Evolutionary conservation across 768 basidiomycete genomes (phyloP), one percentile per base, ranked within the genome.

Genomic region (Mycena filopes): DNA sequence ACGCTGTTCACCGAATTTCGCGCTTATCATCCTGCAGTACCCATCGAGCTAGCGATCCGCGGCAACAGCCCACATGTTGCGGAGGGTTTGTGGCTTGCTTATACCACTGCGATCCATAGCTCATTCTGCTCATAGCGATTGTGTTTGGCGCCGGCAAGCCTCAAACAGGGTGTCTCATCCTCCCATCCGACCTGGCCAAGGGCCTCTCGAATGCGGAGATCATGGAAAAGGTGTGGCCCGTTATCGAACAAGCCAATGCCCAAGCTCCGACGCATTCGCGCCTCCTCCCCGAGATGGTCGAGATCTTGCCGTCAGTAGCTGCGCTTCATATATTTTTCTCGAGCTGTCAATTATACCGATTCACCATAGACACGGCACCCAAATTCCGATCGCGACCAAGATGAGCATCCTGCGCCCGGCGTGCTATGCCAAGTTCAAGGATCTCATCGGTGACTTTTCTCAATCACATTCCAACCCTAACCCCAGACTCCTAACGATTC

Each of bases 201-300:
- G 61, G 71, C 25, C 63, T 73, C 43, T 61, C 69, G 9, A 38
- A 66, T 13, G 65, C 60, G 10, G 70, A 73, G 61, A 55, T 75
- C 25, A 70, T 82, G 70, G 72, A 78, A 46, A 70, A 78, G 28
- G 66, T 85, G 62, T 77, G 78, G 73, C 81, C 86, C 6, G 81
- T 81, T 12, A 71, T 88, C 59, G 81, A 81, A 16, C 74, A 80
- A n/a, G 86, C 86, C 33, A 88, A 88, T 66, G 74, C 75, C 1
- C 73, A 79, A 2, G 85, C 87, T 5, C 87, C 87, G 1, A 79
- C 81, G 1, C 87, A 88, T 65, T 86, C 86, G 1, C 78, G 83
- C 18, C 76, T 88, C 23, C 73, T 82, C 0, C 79, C 80, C 0
- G 87, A 88, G 64, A 83, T 84, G 71, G 72, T 88, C 26, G 80